Conservation (phyloP, 345 rosid species). For the Nephelium lappaceum region DNA sequence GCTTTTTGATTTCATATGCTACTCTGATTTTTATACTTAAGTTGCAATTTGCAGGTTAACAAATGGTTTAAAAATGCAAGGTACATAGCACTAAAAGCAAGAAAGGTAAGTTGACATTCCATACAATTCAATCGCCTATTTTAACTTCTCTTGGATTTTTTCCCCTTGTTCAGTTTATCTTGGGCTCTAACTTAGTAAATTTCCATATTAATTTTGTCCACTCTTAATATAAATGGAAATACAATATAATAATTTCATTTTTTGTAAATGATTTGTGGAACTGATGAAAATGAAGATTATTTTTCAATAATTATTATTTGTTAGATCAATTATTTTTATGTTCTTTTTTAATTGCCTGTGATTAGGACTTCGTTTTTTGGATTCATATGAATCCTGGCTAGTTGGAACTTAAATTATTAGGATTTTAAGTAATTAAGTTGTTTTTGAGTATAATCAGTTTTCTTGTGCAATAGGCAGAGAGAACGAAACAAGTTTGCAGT, state of each 20-base stretch:
- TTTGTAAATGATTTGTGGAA: not conserved
- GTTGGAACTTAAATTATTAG: not conserved
- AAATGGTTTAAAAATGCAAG: constrained; percentile 98
- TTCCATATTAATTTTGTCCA: not conserved
- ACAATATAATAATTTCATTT: not conserved
- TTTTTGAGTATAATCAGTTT: not conserved
- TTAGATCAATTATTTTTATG: not conserved
- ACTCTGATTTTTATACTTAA: constrained; percentile 19
- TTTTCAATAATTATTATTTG: not conserved
- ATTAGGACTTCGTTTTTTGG: not conserved
- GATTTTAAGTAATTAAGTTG: not conserved
- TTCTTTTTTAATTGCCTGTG: not conserved
- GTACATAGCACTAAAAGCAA: constrained; percentile 70
- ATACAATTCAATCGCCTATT: not conserved
- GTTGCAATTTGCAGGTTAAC: constrained; percentile 68
- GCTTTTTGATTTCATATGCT: constrained; percentile 15
- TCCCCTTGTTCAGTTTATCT: not conserved
- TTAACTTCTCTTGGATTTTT: not conserved
- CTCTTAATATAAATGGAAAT: not conserved
- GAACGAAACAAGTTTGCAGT: constrained; percentile 30
- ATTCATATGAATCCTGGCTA: not conserved
- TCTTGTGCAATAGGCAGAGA: constrained; percentile 44
- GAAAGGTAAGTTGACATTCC: constrained; percentile 61
- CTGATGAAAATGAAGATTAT: not conserved
- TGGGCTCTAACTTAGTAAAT: not conserved